Conservation (phyloP, 2,329 filamentous ascomycete genomes). For the Diaporthe nobilis region DNA sequence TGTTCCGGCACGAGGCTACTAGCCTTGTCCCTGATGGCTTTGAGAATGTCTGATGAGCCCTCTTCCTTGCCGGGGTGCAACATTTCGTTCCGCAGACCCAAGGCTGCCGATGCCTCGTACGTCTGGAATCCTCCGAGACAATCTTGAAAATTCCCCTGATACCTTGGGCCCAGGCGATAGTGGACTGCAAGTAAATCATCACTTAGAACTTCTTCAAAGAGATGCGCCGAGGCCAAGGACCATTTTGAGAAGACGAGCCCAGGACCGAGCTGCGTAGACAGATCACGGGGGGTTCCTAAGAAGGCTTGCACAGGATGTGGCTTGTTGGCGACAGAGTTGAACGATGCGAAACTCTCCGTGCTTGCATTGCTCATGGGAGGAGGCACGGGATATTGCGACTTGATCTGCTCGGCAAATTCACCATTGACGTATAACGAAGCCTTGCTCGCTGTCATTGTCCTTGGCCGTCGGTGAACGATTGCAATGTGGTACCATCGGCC, state of each 20-base stretch:
- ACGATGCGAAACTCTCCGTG: slow-evolving; percentile 79
- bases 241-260: slow-evolving; percentile 84
- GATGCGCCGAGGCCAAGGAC: slow-evolving; percentile 90
- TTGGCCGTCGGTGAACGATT: slow-evolving; percentile 85
- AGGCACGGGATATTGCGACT: slow-evolving; percentile 86
- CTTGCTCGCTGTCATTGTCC: slow-evolving; percentile 81
- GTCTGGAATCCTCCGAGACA: slow-evolving; percentile 96
- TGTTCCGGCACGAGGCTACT: slow-evolving; percentile 85
- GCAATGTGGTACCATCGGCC: slow-evolving; percentile 94
- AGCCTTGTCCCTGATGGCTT: slow-evolving; percentile 88
- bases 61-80: slow-evolving; percentile 92
- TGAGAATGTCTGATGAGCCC: slow-evolving; percentile 91
- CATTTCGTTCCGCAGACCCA: slow-evolving; percentile 93
- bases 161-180: slow-evolving; percentile 88
- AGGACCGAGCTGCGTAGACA: slow-evolving; percentile 81
- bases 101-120: slow-evolving; percentile 90
- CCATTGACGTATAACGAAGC: slow-evolving; percentile 93
- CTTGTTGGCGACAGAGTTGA: slow-evolving; percentile 70
- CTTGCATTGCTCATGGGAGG: slow-evolving; percentile 76
- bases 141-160: slow-evolving; percentile 97
- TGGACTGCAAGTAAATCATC: slow-evolving; percentile 95
- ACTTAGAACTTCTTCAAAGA: slow-evolving; percentile 89
- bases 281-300: slow-evolving; percentile 89
- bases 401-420: slow-evolving; percentile 92
- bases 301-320: slow-evolving; percentile 88